Base-by-base conservation (phyloP, 768 basidiomycete genomes). In the Trametes cubensis region DNA sequence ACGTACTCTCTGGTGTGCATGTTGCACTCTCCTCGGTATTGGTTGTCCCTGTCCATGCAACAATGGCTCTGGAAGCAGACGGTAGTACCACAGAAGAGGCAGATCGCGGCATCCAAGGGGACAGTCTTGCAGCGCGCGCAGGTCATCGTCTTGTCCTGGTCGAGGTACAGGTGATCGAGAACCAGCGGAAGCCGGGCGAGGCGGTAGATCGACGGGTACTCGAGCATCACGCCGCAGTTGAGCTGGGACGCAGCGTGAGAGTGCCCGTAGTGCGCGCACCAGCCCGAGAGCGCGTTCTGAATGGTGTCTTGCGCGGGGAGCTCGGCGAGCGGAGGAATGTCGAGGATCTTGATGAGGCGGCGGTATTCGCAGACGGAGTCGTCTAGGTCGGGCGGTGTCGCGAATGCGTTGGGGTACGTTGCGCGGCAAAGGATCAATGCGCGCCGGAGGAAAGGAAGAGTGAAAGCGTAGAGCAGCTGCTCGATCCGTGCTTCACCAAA, bases 61-160 rank as follows among this genome's bases (percentile, higher is more conserved):
- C 97, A 99, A 64, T 95, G 88, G 66, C 92, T 93, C 72, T 94
- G 90, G 79, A 95, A 83, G 71, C 97, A 98, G 11, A 90, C 85
- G 15, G 89, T 86, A 50, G 85, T 79, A 0, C 97, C 97, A 66
- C 97, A 99, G 53, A 95, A 80, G 63, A 98, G 73, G 73, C 97
- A 99, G 2, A 99, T 86, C 0, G 95, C 97, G 20, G 93, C 92
- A 67, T 92, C 93, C 11, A 79, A 76, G 0, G 95, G 94, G 20
- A 90, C 85, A 0, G 86, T 91, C 40, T 84, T 80, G 74, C 97
- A 99, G 39, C 84, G 81, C 20, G 74, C 74, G 72, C 97, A 99
- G 39, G 80, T 82, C 76, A 94, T 78, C 34, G 83, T 81, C 68
- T 87, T 88, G 41, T 90, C 86, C 58, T 87, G 84, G 57, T 83